Evolutionary conservation across 768 basidiomycete species (phyloP), one percentile per base, ranked within the genome.

Genomic region (Naganishia randhawae): DNA sequence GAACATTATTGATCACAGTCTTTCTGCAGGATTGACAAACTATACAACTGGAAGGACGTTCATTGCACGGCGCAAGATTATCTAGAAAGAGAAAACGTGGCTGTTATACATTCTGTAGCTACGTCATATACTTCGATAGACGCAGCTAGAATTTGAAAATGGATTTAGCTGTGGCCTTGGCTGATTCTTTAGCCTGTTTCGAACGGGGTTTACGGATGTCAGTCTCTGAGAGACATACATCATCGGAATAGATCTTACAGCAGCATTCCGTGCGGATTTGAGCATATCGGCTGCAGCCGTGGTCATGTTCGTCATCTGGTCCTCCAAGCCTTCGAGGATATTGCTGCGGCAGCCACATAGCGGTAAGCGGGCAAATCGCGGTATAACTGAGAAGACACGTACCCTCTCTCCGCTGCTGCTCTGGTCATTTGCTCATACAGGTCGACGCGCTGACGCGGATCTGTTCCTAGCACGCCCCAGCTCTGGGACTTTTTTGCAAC

Each of bases 341-440:
- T 71, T 72, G 22, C 76, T 69, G 63, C 13, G 13, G 16, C 17
- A n/a, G 61, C 48, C 9, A 4, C 8, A 22, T 31, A 0, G 19
- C n/a, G 25, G 5, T 61, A 16, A 64, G 50, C 29, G 17, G 10
- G 35, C 13, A 53, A 19, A n/a, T 25, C 16, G 33, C 1, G 9
- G 22, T 33, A 11, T 22, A n/a, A 31, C 22, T 27, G 22, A 13
- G 19, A 16, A 4, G 3, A 8, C 27, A 66, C 69, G n/a, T 54
- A 69, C 69, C 69, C 77, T 61, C 78, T 65, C 57, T 74, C 70
- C 17, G 61, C 63, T 11, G 76, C 73, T 11, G 77, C 77, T 52
- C 73, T 65, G 1, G 71, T 73, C 77, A 80, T 78, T 65, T 78
- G 75, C 48, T 76, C 71, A 62, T 80, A 79, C 71, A 74, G 74